These are phyloP conservation scores for Purpureocillium takamizusanense DNA, from an alignment of 2,329 filamentous ascomycete species.

Conservation along the genomic window DNA sequence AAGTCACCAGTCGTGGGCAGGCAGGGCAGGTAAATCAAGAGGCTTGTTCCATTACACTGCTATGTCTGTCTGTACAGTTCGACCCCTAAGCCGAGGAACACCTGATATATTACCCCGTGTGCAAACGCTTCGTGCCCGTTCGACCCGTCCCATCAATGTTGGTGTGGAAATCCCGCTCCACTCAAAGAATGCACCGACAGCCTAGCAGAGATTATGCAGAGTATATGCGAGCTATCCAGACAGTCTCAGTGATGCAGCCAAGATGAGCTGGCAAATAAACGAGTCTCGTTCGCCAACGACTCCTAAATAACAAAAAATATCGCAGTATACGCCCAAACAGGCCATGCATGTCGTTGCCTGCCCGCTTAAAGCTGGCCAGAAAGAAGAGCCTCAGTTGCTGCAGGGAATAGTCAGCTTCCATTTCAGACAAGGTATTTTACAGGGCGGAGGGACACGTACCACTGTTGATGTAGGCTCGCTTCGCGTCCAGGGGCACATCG, in stretches of 20 bases:
- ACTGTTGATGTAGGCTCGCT: constrained; percentile 88
- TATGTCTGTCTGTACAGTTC: no score
- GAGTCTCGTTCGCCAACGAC: not conserved
- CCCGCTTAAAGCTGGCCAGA: constrained; percentile 61
- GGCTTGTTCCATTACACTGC: no score
- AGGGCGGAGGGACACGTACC: constrained; percentile 46
- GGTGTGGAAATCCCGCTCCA: not conserved
- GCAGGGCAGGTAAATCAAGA: no score
- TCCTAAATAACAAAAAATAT: constrained; percentile 1
- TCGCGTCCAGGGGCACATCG: constrained; percentile 74
- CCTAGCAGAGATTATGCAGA: constrained; percentile 2
- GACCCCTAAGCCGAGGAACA: no score
- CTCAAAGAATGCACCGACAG: not conserved
- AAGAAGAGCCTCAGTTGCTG: constrained; percentile 70
- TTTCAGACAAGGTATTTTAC: constrained; percentile 9
- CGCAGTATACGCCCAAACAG: constrained; percentile 1
- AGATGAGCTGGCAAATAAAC: not conserved
- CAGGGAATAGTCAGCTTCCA: not conserved
- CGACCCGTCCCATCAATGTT: not conserved
- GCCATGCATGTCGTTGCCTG: not conserved
- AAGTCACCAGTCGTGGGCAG: no score
- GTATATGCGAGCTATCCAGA: constrained; percentile 1
- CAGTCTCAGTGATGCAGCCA: not conserved
- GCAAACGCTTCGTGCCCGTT: not conserved
- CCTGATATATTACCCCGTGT: no score